Conservation (phyloP, 805 yeast species). For the Lipomyces orientalis region DNA sequence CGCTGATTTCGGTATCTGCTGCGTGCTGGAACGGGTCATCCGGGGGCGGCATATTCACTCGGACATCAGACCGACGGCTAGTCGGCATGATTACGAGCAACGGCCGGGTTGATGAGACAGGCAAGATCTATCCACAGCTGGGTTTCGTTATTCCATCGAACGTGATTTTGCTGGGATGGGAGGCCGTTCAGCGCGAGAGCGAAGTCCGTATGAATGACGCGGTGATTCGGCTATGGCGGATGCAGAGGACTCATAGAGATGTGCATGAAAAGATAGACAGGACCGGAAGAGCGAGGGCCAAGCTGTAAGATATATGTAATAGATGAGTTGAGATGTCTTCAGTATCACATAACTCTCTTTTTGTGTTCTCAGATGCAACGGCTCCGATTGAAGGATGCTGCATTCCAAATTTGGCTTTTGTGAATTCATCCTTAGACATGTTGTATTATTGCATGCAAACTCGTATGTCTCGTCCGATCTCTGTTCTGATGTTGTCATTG, state of each 20-base stretch:
- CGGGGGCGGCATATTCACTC: slow-evolving; percentile 22
- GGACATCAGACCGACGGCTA: neutral
- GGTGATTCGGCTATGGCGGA: slow-evolving; percentile 17
- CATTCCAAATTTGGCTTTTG: slow-evolving; percentile 36
- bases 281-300: neutral
- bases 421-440: slow-evolving; percentile 30
- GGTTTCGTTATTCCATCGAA: slow-evolving; percentile 21
- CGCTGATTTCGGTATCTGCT: slow-evolving; percentile 14
- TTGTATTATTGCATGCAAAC: neutral
- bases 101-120: slow-evolving; percentile 8
- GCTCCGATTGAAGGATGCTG: slow-evolving; percentile 18
- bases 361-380: slow-evolving; percentile 30
- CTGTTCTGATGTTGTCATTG: slow-evolving; percentile 24
- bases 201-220: neutral
- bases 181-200: neutral
- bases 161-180: slow-evolving; percentile 10
- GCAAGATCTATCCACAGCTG: slow-evolving; percentile 18
- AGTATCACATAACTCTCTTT: slow-evolving; percentile 31
- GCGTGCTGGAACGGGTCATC: slow-evolving; percentile 33
- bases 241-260: slow-evolving; percentile 20
- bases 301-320: neutral
- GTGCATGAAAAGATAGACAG: neutral
- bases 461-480: slow-evolving; percentile 24
- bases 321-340: slow-evolving; percentile 22
- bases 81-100: slow-evolving; percentile 28